Conservation (phyloP, 2,329 filamentous ascomycete species). For the Microdochium bolleyi region DNA sequence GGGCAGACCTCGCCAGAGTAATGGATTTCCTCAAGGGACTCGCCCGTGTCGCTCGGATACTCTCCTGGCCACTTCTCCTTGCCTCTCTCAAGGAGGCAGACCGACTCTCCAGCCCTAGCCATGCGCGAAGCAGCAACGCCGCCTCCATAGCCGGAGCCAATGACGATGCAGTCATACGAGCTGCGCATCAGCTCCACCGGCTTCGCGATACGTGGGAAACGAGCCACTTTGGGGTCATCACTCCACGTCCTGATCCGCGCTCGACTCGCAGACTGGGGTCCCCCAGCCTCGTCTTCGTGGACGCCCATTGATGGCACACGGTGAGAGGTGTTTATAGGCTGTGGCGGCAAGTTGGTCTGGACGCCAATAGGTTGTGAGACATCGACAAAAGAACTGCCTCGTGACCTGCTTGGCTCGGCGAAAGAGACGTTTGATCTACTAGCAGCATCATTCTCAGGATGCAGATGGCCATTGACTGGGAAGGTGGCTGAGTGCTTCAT, state of each 20-base stretch:
- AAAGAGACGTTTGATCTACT: not conserved
- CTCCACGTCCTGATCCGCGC: conserved; percentile 19
- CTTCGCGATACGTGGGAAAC: conserved; percentile 46
- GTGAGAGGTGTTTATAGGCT: conserved; percentile 8
- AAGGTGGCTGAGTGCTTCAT: not conserved
- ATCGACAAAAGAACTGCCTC: not conserved
- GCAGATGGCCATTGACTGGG: not conserved
- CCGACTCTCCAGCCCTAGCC: conserved; percentile 50
- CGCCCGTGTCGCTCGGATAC: conserved; percentile 41
- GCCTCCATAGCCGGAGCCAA: conserved; percentile 63
- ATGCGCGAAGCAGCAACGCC: conserved; percentile 58
- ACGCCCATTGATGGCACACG: conserved; percentile 16
- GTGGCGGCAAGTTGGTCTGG: not conserved
- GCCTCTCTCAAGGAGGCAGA: conserved; percentile 58
- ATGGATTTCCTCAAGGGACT: conserved; percentile 44
- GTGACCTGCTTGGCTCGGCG: not conserved
- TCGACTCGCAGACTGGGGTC: conserved; percentile 21
- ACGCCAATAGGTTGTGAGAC: not conserved
- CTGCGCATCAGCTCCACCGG: conserved; percentile 48
- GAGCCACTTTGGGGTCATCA: conserved; percentile 15
- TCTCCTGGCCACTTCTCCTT: conserved; percentile 60
- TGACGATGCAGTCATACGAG: conserved; percentile 57
- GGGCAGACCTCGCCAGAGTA: conserved; percentile 45
- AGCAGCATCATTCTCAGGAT: not conserved
- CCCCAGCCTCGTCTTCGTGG: conserved; percentile 23